Conservation (phyloP, 768 basidiomycete species). For the Cyclocybe cylindracea region DNA sequence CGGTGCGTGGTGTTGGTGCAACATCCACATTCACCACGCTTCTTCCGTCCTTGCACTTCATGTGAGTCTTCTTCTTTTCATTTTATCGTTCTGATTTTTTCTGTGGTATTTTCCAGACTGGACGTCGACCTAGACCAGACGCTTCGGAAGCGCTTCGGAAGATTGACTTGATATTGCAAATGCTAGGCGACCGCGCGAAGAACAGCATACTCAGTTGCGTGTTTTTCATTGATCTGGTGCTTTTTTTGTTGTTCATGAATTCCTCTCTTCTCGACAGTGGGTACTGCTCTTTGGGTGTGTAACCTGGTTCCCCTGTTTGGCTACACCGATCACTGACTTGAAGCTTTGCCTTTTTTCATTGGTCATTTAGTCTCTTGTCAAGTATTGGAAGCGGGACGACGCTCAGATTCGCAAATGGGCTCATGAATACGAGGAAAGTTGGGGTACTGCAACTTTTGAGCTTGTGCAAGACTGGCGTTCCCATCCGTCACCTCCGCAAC, state of each 20-base stretch:
- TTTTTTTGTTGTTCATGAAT: slow-evolving; percentile 8
- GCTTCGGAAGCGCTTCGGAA: slow-evolving; percentile 44
- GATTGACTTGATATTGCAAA: slow-evolving; percentile 44
- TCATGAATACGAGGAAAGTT: slow-evolving; percentile 62
- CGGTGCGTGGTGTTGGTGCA: slow-evolving; percentile 81
- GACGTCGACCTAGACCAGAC: slow-evolving; percentile 36
- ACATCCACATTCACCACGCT: slow-evolving; percentile 73
- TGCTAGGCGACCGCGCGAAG: slow-evolving; percentile 51
- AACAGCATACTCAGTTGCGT: slow-evolving; percentile 46
- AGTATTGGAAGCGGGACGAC: slow-evolving; percentile 61
- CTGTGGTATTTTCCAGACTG: slow-evolving; percentile 32
- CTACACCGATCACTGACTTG: slow-evolving; percentile 4
- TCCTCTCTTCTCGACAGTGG: slow-evolving; percentile 40
- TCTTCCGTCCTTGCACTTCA: slow-evolving; percentile 56
- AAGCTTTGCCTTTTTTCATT: slow-evolving; percentile 10
- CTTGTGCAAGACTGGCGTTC: slow-evolving; percentile 40
- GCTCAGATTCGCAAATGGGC: slow-evolving; percentile 58
- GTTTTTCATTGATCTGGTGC: slow-evolving; percentile 4
- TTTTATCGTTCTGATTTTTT: slow-evolving; percentile 4
- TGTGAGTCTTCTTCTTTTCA: slow-evolving; percentile 36
- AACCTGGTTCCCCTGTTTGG: slow-evolving; percentile 2
- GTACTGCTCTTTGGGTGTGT: slow-evolving; percentile 62
- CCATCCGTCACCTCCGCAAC: slow-evolving; percentile 36
- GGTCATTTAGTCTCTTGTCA: slow-evolving; percentile 57
- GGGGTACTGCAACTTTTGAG: slow-evolving; percentile 62